Evolutionary conservation across 495 filamentous ascomycete genomes (phyloP), one percentile per base, ranked within the genome.

Genomic region (Lentithecium fluviatile): DNA sequence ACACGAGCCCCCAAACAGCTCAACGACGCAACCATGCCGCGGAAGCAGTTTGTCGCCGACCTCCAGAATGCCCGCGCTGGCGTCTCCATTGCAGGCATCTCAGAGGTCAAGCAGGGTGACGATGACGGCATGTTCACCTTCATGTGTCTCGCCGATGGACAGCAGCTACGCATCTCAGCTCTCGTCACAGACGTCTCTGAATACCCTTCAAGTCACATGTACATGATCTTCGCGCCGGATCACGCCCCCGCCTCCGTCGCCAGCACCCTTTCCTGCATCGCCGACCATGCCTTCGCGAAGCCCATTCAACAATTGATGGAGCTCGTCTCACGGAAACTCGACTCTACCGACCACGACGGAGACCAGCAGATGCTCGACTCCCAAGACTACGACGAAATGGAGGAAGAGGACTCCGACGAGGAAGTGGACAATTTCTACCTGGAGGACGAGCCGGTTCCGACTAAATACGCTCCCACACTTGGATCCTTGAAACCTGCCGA

Each of bases 81-180:
- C 34, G 67, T 69, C 17, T 59, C 46, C 8, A 74, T 77, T 53
- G 40, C 68, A 34, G 71, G 77, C 62, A 67, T 86, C 47, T 69
- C 64, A 47, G 62, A 76, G 32, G 71, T 91, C 37, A 74, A 73
- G 48, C 66, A 74, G 20, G 85, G 86, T 11, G 82, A 83, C 6
- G 82, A 82, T 37, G 81, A 88, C 70, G 84, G 84, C 25, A 81
- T 82, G 32, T 78, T 90, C 60, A 78, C 74, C 2, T 87, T 89
- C 70, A 75, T 51, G 43, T 62, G 57, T 24, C 51, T 29, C 10
- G 48, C 61, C 23, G 48, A 63, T 29, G 66, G 54, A 4, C 53
- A 65, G 2, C 51, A 62, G 10, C 70, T 87, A 37, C 71, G 80
- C 29, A 75, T 88, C 25, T 78, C 78, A 20, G 81, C 74, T 15